Evolutionary conservation across 2,329 filamentous ascomycete species (phyloP).

Genomic region (Fusarium sp.): DNA sequence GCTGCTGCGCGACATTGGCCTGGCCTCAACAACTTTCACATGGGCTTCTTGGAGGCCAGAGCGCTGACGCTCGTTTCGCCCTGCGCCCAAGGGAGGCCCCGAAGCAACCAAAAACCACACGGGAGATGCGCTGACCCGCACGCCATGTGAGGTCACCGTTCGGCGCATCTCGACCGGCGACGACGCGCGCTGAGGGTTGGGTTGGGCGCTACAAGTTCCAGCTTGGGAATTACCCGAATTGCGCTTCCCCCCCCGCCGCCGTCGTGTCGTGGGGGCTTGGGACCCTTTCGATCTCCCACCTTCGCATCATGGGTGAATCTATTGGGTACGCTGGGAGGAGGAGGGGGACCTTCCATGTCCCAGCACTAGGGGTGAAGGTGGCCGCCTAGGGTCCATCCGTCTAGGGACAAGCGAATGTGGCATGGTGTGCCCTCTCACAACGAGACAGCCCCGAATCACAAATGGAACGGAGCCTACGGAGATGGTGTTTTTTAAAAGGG

Average conservation of each 20-base stretch:
- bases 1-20: neutral
- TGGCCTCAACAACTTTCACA: conserved; percentile 30
- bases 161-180: conserved; percentile 33
- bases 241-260: conserved; percentile 6
- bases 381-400: conserved; percentile 9
- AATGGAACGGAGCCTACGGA: conserved; percentile 34
- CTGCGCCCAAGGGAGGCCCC: conserved; percentile 2
- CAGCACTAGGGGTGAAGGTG: conserved; percentile 12
- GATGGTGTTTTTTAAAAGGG: conserved; percentile 25
- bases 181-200: conserved; percentile 6
- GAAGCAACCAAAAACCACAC: neutral
- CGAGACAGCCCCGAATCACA: neutral
- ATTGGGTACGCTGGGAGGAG: conserved; percentile 31
- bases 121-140: conserved; percentile 35
- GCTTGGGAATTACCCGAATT: conserved; percentile 40
- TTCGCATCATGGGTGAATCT: conserved; percentile 41
- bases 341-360: neutral
- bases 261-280: conserved; percentile 38
- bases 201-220: no score
- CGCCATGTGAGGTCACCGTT: conserved; percentile 36
- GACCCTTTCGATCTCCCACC: conserved; percentile 43
- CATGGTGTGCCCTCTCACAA: conserved; percentile 27
- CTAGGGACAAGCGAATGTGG: conserved; percentile 8
- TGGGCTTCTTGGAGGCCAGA: conserved; percentile 12
- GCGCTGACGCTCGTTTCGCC: neutral